A percentile compares a stretch with the other conserved stretches of the same genome.
These are phyloP conservation scores for Fusarium succisae DNA, from an alignment of 2,329 filamentous ascomycete species.

Conservation along the genomic window DNA sequence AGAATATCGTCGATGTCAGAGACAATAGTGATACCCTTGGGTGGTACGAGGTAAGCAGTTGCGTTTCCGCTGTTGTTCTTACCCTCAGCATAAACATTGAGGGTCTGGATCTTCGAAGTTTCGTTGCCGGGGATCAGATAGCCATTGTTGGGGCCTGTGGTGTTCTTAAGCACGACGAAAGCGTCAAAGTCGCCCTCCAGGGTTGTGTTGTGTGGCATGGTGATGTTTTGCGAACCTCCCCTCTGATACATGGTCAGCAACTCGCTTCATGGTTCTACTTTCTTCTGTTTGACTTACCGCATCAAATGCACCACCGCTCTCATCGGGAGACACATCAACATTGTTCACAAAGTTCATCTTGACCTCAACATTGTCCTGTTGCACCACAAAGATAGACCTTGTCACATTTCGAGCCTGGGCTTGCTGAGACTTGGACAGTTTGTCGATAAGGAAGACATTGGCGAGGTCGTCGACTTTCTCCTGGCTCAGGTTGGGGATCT, in stretches of 20 bases:
- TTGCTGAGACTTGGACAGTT: conserved; percentile 67
- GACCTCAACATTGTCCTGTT: conserved; percentile 72
- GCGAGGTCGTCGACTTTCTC: conserved; percentile 74
- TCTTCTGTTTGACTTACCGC: conserved; percentile 45
- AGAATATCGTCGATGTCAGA: conserved; percentile 85
- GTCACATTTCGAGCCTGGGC: conserved; percentile 79
- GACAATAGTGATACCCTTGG: conserved; percentile 74
- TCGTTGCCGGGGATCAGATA: conserved; percentile 70
- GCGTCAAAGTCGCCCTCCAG: conserved; percentile 76
- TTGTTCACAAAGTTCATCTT: conserved; percentile 65
- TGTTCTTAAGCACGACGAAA: conserved; percentile 71
- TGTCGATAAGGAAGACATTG: conserved; percentile 74
- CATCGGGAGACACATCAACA: conserved; percentile 59
- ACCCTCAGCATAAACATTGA: conserved; percentile 74
- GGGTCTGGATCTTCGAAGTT: conserved; percentile 70
- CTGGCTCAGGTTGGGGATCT: conserved; percentile 74
- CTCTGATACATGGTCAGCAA: conserved; percentile 39
- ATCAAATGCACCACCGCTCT: conserved; percentile 61
- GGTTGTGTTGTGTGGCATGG: conserved; percentile 73
- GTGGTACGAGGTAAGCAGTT: conserved; percentile 79
- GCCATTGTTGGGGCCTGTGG: conserved; percentile 58
- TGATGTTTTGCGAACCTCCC: conserved; percentile 70
- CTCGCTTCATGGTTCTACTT: too few species aligned
- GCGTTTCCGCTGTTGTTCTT: conserved; percentile 72
- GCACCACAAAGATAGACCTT: conserved; percentile 77